Base-by-base conservation (phyloP, 2,329 filamentous ascomycete genomes). In the Aspergillus novofumigatus region DNA sequence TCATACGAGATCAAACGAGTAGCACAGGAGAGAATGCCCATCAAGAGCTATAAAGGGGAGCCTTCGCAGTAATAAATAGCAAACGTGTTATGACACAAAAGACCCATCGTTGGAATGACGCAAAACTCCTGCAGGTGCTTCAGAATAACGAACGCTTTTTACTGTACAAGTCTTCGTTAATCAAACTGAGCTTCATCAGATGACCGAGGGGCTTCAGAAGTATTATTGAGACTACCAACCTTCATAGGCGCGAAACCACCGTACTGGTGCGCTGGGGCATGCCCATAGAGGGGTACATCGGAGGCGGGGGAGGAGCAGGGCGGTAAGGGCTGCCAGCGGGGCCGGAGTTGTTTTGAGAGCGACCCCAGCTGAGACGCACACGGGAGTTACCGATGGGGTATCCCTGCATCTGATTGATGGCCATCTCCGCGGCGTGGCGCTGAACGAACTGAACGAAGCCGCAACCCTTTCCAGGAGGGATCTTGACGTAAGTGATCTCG, bases 351-450 rank as follows among this genome's bases (percentile, higher is more conserved):
- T 97, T 99, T 83, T 99, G 94, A 55, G 90, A 95, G 63, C 94
- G 90, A 62, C 94, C 94, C 94, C 94, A 99, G 75, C 91, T 96
- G 65, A 99, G 85, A 69, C 94, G 92, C 59, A 99, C 94, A 65
- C 94, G 92, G 49, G 93, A 97, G 83, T 99, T 99, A 55, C 94
- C 94, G 70, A 99, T 99, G 25, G 94, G 94, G 75, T 99, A 99
- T 60, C 94, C 94, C 79, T 99, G 94, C 94, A 99, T 99, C 80
- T 99, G 94, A 80, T 99, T 99, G 84, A 99, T 99, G 66, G 94
- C 94, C 94, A 99, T 99, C 81, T 99, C 94, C 14, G 94, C 94
- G 53, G 94, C 94, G 71, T 99, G 94, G 65, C 94, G 92, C 80
- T 99, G 94, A 56, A 99, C 94, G 69, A 99, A 99, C 78, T 99